Evolutionary conservation across 2,329 filamentous ascomycete species (phyloP), one percentile per base, ranked within the genome.

Genomic region (Thermochaetoides dissita): DNA sequence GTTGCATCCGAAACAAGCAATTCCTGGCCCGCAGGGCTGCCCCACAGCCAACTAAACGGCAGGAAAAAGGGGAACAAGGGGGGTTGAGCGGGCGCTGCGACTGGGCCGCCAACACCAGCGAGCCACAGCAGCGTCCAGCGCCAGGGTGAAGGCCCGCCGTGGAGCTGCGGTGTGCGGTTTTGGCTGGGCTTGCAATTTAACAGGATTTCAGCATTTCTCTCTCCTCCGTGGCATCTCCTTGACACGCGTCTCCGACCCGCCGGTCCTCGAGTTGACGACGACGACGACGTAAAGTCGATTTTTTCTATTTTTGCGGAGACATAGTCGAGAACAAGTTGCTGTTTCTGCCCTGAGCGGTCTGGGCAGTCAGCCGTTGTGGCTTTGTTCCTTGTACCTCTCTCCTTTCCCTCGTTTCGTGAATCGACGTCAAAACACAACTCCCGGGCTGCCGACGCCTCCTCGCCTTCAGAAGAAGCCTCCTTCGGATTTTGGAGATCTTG

Each of bases 161-260:
- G 40, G 39, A 39, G 30, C 36, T 41, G 35, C 46, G 38, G 37
- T 24, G 17, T 24, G 17, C 17, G 17, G 17, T 24, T 49, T 46
- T 42, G 42, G 40, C 41, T 37, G 47, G 31, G n/a, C 17, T 43
- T 41, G 48, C 48, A 54, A 54, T 54, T 54, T 54, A 50, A 52
- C 51, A 52, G 31, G 42, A 51, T 48, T 51, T 50, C 17, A 24
- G 17, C 17, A 24, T 24, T 24, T 24, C 17, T 24, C 5, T 24
- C 17, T 24, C 40, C 43, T 42, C 42, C 40, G 11, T 39, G 33
- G 17, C 38, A 39, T 45, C 43, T 41, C 42, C 41, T 40, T 44
- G 40, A 48, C 47, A 50, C 51, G 50, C 51, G 50, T 51, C 42
- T 45, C 36, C 35, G 42, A 36, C 39, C 39, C 24, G 33, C 43